Percentiles rank a stretch among this genome's conserved stretches.
These are phyloP conservation scores for Quercus aquifolioides DNA, from an alignment of 306 rosid genomes.

Conservation along the genomic window DNA sequence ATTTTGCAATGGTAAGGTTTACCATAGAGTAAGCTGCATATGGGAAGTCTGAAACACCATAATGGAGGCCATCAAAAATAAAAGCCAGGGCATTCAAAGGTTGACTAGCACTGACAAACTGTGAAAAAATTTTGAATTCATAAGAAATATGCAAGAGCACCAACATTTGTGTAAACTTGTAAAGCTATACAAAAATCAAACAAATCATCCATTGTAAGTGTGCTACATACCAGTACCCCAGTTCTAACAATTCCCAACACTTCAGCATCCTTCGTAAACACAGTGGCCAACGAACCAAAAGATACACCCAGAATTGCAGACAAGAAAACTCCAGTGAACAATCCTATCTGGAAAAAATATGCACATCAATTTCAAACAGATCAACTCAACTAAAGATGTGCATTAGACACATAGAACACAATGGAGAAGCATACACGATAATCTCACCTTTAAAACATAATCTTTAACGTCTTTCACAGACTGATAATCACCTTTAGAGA, in stretches of 20 bases:
- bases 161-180: neutral
- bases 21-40: slow-evolving; percentile 95
- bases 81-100: slow-evolving; percentile 87
- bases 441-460: too few relatives aligned
- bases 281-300: slow-evolving; percentile 71
- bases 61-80: slow-evolving; percentile 90
- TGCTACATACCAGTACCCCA: slow-evolving; percentile 65
- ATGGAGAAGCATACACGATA: too few relatives aligned
- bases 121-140: slow-evolving; percentile 24
- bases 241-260: slow-evolving; percentile 71
- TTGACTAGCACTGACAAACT: slow-evolving; percentile 91
- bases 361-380: too few relatives aligned
- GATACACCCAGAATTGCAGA: too few relatives aligned
- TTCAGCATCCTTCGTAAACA: slow-evolving; percentile 83
- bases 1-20: slow-evolving; percentile 23
- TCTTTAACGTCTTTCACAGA: too few relatives aligned
- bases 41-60: slow-evolving; percentile 85
- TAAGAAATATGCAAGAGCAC: slow-evolving; percentile 12
- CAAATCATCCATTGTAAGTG: slow-evolving; percentile 14
- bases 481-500: too few relatives aligned
- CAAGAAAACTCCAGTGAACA: too few relatives aligned
- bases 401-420: too few relatives aligned
- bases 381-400: too few relatives aligned
- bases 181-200: neutral
- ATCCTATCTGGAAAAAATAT: too few relatives aligned